Evolutionary conservation across 352 stramenopile species (phyloP), one percentile per base, ranked within the genome.

Genomic region (Thalassiosira mediterranea): DNA sequence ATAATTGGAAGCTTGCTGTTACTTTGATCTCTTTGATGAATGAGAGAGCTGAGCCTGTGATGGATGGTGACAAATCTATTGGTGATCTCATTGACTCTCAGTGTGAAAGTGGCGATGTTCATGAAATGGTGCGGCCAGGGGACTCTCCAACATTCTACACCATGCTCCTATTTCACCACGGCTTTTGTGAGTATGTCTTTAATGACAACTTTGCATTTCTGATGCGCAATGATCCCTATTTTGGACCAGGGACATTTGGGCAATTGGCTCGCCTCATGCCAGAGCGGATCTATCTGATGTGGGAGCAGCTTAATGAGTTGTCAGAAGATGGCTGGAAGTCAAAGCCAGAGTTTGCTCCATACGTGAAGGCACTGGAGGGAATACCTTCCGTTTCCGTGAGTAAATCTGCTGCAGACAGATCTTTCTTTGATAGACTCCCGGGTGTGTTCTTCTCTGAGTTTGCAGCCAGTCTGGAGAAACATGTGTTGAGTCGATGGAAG

Each of bases 1-100:
- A 72, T 31, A 17, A 56, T 1, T 61, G 31, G 8, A 44, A 49
- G 4, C 11, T 60, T 26, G 13, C 32, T 2, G 66, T 31, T 44
- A 40, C 37, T 15, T 31, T 79, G 0, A 34, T 79, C 0, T 70
- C 62, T 0, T 42, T 79, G 8, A 79, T 72, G 60, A 58, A 63
- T 19, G 60, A 53, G 26, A 32, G 21, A 13, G 31, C 42, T 3
- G 19, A 25, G 13, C 1, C 52, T 26, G 11, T 29, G 17, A 26
- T 13, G 4, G 17, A 47, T 23, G 57, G 38, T 21, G 38, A 11
- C 0, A 34, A 66, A 3, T 23, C 15, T 15, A 13, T 11, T n/a
- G n/a, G n/a, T n/a, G n/a, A n/a, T 10, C 4, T 5, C 42, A 19
- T n/a, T n/a, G n/a, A n/a, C n/a, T n/a, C n/a, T n/a, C n/a, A 49